These are phyloP conservation scores for Euphorbia peplus DNA, from an alignment of 345 rosid species.

Conservation along the genomic window DNA sequence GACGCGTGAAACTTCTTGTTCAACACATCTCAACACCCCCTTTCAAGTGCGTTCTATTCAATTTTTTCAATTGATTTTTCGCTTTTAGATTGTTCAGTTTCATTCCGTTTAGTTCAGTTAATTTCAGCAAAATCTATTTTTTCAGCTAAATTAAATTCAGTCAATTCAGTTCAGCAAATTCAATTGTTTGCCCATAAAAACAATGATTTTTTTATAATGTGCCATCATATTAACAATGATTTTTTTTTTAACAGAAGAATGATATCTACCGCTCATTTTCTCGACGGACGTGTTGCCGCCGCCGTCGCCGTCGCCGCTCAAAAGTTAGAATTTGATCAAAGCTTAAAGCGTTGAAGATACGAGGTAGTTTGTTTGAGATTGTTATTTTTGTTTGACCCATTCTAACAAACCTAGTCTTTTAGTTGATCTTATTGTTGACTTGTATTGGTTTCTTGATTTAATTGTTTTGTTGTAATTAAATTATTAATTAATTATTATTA, in stretches of 20 bases:
- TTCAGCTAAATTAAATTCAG: too few relatives aligned
- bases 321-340: too few relatives aligned
- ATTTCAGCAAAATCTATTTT: too few relatives aligned
- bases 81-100: too few relatives aligned
- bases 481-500: neutral
- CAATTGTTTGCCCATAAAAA: too few relatives aligned
- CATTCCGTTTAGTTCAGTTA: too few relatives aligned
- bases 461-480: too few relatives aligned
- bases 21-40: conserved; percentile 27
- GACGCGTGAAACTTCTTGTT: conserved; percentile 6
- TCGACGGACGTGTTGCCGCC: conserved; percentile 11
- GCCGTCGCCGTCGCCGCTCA: neutral
- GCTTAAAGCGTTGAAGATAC: too few relatives aligned
- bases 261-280: conserved; percentile 17
- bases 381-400: conserved; percentile 17
- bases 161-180: too few relatives aligned
- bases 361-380: conserved; percentile 3
- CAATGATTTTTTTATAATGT: too few relatives aligned
- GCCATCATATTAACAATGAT: too few relatives aligned
- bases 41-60: neutral
- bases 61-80: neutral
- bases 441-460: too few relatives aligned
- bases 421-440: neutral
- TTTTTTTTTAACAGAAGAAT: conserved; percentile 13
- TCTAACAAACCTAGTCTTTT: conserved; percentile 3